Conservation (phyloP, 2,329 filamentous ascomycete species). For the Myriangium duriaei region DNA sequence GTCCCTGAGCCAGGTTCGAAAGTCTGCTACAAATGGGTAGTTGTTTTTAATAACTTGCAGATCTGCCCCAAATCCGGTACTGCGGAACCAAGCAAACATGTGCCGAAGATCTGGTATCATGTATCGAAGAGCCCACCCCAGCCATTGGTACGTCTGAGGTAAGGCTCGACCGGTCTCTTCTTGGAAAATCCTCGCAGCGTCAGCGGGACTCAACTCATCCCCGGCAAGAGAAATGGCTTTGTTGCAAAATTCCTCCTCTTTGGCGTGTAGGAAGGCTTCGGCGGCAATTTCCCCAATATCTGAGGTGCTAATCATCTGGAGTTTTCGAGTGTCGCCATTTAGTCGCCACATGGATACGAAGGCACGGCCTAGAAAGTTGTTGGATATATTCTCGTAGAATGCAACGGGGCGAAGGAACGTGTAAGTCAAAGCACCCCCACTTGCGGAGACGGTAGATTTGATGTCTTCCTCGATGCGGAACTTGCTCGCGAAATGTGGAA, state of each 20-base stretch:
- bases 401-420: slow-evolving; percentile 49
- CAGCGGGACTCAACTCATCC: slow-evolving; percentile 23
- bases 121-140: slow-evolving; percentile 7
- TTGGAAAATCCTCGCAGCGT: slow-evolving; percentile 6
- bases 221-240: slow-evolving; percentile 32
- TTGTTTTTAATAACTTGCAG: slow-evolving; percentile 4
- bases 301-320: slow-evolving; percentile 31
- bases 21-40: slow-evolving; percentile 27
- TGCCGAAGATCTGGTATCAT: slow-evolving; percentile 4
- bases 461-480: slow-evolving; percentile 50
- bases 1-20: slow-evolving; percentile 36
- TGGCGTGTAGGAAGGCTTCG: slow-evolving; percentile 30
- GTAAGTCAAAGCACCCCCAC: slow-evolving; percentile 42
- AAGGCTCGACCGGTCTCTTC: slow-evolving; percentile 2
- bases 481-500: slow-evolving; percentile 51
- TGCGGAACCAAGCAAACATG: slow-evolving; percentile 10
- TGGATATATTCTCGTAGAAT: slow-evolving; percentile 48
- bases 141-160: slow-evolving; percentile 4
- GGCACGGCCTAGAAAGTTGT: slow-evolving; percentile 35
- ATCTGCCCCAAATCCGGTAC: slow-evolving; percentile 6
- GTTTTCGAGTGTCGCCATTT: slow-evolving; percentile 18
- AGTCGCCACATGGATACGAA: slow-evolving; percentile 21
- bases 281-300: slow-evolving; percentile 38
- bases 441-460: slow-evolving; percentile 29
- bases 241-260: slow-evolving; percentile 26